phyloP scores from a whole-genome alignment of 2,329 filamentous ascomycete species.

The Claviceps sp. region DNA sequence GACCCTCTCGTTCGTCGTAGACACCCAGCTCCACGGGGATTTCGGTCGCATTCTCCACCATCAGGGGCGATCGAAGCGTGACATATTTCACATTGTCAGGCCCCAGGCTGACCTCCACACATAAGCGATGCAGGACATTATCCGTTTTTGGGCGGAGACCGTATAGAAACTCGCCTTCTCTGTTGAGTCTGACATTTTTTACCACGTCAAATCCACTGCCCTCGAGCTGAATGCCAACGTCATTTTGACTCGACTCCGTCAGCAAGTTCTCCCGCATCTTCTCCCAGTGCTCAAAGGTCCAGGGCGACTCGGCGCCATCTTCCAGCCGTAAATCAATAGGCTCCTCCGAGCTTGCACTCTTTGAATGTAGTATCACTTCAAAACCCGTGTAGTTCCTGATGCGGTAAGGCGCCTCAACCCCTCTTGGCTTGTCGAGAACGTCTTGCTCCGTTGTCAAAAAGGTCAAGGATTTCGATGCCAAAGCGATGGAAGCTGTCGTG shows the following conservation, averaged over 20 bases:
- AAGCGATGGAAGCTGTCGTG: constrained; percentile 83
- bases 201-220: constrained; percentile 89
- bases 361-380: constrained; percentile 70
- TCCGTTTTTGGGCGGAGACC: constrained; percentile 79
- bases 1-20: constrained; percentile 73
- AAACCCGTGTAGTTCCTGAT: constrained; percentile 96
- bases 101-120: constrained; percentile 86
- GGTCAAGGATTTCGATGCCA: constrained; percentile 83
- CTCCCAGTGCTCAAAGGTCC: constrained; percentile 94
- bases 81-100: constrained; percentile 96
- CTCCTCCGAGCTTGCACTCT: constrained; percentile 50
- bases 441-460: constrained; percentile 79
- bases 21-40: constrained; percentile 91
- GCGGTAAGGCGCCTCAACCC: constrained; percentile 80
- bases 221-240: constrained; percentile 74
- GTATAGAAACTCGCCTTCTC: constrained; percentile 90
- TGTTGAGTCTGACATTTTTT: constrained; percentile 74
- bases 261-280: constrained; percentile 90
- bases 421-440: constrained; percentile 82
- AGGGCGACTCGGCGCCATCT: constrained; percentile 84
- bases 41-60: constrained; percentile 93
- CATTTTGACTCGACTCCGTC: constrained; percentile 65
- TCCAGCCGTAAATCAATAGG: constrained; percentile 62
- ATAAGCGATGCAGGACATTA: constrained; percentile 70
- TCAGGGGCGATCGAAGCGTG: constrained; percentile 78